Evolutionary conservation across 495 filamentous ascomycete genomes (phyloP), one percentile per base, ranked within the genome.

Genomic region (Daldinia loculata): DNA sequence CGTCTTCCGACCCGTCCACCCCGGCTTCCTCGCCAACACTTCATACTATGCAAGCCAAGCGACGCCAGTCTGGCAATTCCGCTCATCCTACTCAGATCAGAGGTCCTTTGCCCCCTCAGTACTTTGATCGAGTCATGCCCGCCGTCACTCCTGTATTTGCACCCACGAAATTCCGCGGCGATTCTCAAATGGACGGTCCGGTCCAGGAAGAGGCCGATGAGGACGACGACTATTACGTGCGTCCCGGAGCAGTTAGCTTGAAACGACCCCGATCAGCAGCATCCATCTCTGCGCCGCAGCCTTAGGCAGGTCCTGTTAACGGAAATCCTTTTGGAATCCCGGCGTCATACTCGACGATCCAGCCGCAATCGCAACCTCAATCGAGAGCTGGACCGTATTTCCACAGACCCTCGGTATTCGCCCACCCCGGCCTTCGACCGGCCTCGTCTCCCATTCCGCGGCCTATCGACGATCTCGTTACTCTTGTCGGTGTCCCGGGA

Each of bases 221-320:
- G 4, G 19, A 48, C 3, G 43, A 48, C 19, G 43, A 24, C 17
- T 48, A 48, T 48, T 48, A 48, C 9, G 19, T 9, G 0, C 43
- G 17, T 19, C 43, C 43, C 9, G 43, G 43, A 24, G 43, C 19
- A 48, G 51, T 30, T 9, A 53, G 51, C 51, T n/a, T 53, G 51
- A 30, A 53, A 3, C 51, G n/a, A n/a, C 26, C 26, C 36, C 59
- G 27, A 41, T 38, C 36, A n/a, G 22, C 56, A 52, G 72, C 69
- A 9, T 62, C 69, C 2, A 19, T 68, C 51, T 63, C 72, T 64
- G 61, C 66, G 48, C 66, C 69, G 7, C 56, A 67, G 50, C 72
- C 72, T 39, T 75, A 71, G 72, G 57, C n/a, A 41, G 38, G 66
- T 30, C 48, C 66, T 5, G 61, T 38, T 38, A 22, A 60, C 24